Evolutionary conservation across 208 protist genomes (phyloP), one percentile per base, ranked within the genome.

Genomic region (Crithidia thermophila): DNA sequence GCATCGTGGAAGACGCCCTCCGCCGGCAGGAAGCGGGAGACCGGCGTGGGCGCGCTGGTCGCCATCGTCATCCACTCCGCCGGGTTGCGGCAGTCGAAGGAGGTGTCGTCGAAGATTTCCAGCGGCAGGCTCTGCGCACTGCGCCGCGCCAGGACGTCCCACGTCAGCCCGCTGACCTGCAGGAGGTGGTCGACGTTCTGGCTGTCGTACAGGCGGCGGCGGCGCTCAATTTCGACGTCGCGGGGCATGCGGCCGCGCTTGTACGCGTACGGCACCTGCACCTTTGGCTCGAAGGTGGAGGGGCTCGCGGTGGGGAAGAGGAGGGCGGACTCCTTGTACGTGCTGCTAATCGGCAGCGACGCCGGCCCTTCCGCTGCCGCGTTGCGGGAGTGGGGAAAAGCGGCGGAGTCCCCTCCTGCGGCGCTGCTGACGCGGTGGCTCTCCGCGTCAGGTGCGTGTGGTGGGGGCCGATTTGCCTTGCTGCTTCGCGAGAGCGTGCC

Each of bases 51-150:
- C 53, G 68, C 64, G 20, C 43, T 75, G 10, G 57, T 52, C 23
- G 93, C 93, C 63, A 97, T 94, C 45, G 76, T 79, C 86, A 95
- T 97, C 91, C 93, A 97, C 84, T 97, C 93, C 7, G 78, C 75
- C 13, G 93, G 88, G 60, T 90, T 96, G 49, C 94, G 88, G 61
- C 68, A 84, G 66, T 99, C 97, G 71, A 97, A 98, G 3, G 97
- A 97, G 20, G 91, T 98, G 79, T 99, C 93, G 73, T 99, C 98
- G 71, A 99, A 99, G 8, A 93, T 62, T 71, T 98, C 91, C 5
- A 99, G 80, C 3, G 95, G 95, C 16, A 99, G 66, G 27, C 83
- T 87, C 33, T 87, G 70, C 40, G 63, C 86, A 47, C 72, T 90
- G 37, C 79, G 78, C 10, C 80, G 52, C 5, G 87, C 90, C 7